These are phyloP conservation scores for Mallotus repandus DNA, from an alignment of 441 rosid genomes.

Conservation along the genomic window DNA sequence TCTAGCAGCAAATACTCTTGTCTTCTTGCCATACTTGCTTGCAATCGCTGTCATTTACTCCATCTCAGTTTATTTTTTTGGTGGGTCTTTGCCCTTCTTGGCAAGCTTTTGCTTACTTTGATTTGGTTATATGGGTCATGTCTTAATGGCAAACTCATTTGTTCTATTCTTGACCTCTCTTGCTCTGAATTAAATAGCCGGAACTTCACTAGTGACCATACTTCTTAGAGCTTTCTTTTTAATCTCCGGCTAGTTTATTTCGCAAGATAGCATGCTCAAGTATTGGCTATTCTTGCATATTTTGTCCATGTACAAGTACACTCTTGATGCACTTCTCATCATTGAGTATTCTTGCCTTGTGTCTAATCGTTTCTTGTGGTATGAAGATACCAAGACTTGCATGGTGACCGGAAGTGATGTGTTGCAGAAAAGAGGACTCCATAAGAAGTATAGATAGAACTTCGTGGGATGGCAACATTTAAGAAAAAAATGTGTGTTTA, in stretches of 20 bases:
- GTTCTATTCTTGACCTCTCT: slow-evolving; percentile 80
- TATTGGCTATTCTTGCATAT: slow-evolving; percentile 92
- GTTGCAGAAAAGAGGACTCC: slow-evolving; percentile 59
- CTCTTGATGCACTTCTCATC: slow-evolving; percentile 74
- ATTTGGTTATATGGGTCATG: slow-evolving; percentile 74
- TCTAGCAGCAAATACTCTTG: slow-evolving; percentile 72
- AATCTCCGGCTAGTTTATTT: slow-evolving; percentile 90
- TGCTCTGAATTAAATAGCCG: slow-evolving; percentile 88
- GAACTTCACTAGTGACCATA: slow-evolving; percentile 67
- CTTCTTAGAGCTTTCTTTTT: slow-evolving; percentile 75
- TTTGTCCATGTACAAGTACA: slow-evolving; percentile 86
- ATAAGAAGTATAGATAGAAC: slow-evolving; percentile 64
- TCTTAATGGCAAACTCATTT: slow-evolving; percentile 84
- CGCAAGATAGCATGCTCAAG: slow-evolving; percentile 68
- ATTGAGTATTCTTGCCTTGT: slow-evolving; percentile 84
- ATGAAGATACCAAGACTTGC: slow-evolving; percentile 50
- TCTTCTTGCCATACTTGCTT: slow-evolving; percentile 76
- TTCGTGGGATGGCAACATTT: too few species aligned
- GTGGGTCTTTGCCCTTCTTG: slow-evolving; percentile 77
- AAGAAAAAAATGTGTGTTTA: too few species aligned
- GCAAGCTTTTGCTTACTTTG: slow-evolving; percentile 76
- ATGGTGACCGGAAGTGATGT: slow-evolving; percentile 70
- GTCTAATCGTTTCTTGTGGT: slow-evolving; percentile 72
- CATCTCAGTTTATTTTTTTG: slow-evolving; percentile 63
- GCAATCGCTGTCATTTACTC: slow-evolving; percentile 64